Evolutionary conservation across 352 stramenopile genomes (phyloP).

Genomic region (Phytophthora vignae): DNA sequence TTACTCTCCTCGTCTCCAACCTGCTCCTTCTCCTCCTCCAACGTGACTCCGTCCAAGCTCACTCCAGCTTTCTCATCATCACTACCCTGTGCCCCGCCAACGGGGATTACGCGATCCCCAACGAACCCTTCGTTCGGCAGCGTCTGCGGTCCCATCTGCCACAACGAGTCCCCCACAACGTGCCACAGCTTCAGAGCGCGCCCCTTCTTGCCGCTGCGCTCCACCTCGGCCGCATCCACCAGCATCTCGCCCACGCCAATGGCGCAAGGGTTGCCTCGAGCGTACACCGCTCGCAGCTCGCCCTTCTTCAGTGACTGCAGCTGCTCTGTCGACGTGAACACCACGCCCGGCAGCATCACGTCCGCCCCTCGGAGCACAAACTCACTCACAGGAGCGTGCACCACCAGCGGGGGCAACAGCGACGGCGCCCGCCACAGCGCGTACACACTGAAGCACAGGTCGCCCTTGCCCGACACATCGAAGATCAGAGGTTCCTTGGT

Average conservation of each 20-base stretch:
- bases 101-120: slow-evolving; percentile 43
- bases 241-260: slow-evolving; percentile 85
- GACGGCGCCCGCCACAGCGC: slow-evolving; percentile 62
- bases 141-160: slow-evolving; percentile 74
- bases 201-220: slow-evolving; percentile 69
- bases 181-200: slow-evolving; percentile 75
- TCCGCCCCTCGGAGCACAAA: slow-evolving; percentile 84
- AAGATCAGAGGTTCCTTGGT: slow-evolving; percentile 75
- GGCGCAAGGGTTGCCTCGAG: slow-evolving; percentile 76
- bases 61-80: slow-evolving; percentile 24
- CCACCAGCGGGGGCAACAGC: slow-evolving; percentile 63
- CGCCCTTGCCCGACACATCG: slow-evolving; percentile 75
- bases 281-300: slow-evolving; percentile 72
- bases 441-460: slow-evolving; percentile 74
- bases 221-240: slow-evolving; percentile 67
- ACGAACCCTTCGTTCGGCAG: slow-evolving; percentile 75
- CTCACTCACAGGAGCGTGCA: slow-evolving; percentile 84
- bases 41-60: slow-evolving; percentile 39
- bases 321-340: slow-evolving; percentile 66
- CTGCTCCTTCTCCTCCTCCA: slow-evolving; percentile 56
- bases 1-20: slow-evolving; percentile 14
- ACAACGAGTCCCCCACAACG: slow-evolving; percentile 78
- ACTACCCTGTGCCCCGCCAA: slow-evolving; percentile 28
- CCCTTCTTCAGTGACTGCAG: slow-evolving; percentile 66
- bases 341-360: slow-evolving; percentile 86